Percentiles rank a stretch among this genome's conserved stretches.
phyloP scores from a whole-genome alignment of 345 rosid genomes.

The Carallia brachiata region DNA sequence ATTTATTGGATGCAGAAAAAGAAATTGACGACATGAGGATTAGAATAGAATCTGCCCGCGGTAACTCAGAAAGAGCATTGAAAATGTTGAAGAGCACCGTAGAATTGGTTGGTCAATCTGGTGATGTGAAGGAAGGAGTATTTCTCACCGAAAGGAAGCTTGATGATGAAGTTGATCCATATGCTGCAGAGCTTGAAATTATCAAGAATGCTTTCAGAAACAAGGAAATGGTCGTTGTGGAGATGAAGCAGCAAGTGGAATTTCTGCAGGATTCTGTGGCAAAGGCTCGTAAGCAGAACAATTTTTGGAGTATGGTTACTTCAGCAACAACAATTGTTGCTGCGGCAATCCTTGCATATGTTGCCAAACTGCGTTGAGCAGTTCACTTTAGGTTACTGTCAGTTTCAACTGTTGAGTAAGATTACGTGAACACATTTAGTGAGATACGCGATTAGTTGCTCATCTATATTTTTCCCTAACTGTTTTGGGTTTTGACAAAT shows the following conservation, averaged over 20 bases:
- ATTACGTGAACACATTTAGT: too few relatives aligned
- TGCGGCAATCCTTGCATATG: slow-evolving; percentile 62
- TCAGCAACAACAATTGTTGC: slow-evolving; percentile 63
- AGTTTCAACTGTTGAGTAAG: not conserved
- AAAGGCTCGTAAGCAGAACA: slow-evolving; percentile 55
- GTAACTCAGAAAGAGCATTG: slow-evolving; percentile 40
- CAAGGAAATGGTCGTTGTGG: slow-evolving; percentile 49
- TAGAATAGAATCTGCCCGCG: slow-evolving; percentile 36
- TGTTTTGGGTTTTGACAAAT: not conserved
- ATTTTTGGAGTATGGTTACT: slow-evolving; percentile 62
- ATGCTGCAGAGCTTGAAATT: slow-evolving; percentile 40
- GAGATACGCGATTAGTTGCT: too few relatives aligned
- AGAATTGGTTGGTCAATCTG: slow-evolving; percentile 34
- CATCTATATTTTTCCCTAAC: not conserved
- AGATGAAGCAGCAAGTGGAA: slow-evolving; percentile 57
- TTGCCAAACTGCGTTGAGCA: slow-evolving; percentile 46
- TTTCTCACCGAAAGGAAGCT: slow-evolving; percentile 19
- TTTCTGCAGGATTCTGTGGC: slow-evolving; percentile 45
- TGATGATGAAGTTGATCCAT: slow-evolving; percentile 38
- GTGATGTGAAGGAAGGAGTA: slow-evolving; percentile 22
- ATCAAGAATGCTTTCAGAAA: slow-evolving; percentile 51
- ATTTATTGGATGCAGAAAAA: slow-evolving; percentile 38
- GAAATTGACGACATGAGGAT: slow-evolving; percentile 34
- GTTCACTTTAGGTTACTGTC: slow-evolving; percentile 12
- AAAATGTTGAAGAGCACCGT: slow-evolving; percentile 52